Evolutionary conservation across 169 alveolate genomes (phyloP), one percentile per base, ranked within the genome.

Genomic region (Babesia microti): DNA sequence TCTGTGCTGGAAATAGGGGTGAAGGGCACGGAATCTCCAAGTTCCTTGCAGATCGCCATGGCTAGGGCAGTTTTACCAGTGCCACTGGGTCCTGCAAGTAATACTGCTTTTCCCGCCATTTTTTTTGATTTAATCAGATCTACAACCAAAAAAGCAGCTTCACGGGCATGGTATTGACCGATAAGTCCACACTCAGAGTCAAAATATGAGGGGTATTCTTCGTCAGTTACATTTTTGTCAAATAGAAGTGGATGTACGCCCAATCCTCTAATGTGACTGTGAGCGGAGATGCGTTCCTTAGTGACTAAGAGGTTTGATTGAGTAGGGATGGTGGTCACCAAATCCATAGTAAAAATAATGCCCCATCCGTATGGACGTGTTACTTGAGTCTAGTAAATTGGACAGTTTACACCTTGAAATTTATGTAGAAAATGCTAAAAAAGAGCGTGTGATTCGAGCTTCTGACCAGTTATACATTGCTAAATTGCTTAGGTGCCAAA

Each of bases 61-160:
- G 99, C 97, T 27, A 97, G 82, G 1, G 99, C 99, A 2, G 99
- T 96, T 72, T 96, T 96, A 27, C 99, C 99, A 28, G 98, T 94
- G 37, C 98, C 98, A 45, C 96, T 94, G 5, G 96, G 96, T 6
- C 95, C 95, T 18, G 92, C 95, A 39, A 87, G 61, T 24, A 83
- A 54, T 11, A 81, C 67, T 23, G 87, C 83, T 39, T 69, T 68
- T 18, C 98, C 98, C 41, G 98, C 98, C 95, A 97, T 84, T 66
- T 93, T 94, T 79, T 95, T 97, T 24, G 91, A 59, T 67, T 84
- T 89, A 55, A 97, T 94, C 69, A 97, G 78, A 52, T 95, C 98
- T 26, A 94, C 98, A 15, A 94, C 96, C 37, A 95, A 68, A 47
- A 98, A 97, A 1, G 98, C 94, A 2, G 99, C 98, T 82, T 97